Evolutionary conservation across 345 rosid genomes (phyloP).

Genomic region (Melaleuca alternifolia): DNA sequence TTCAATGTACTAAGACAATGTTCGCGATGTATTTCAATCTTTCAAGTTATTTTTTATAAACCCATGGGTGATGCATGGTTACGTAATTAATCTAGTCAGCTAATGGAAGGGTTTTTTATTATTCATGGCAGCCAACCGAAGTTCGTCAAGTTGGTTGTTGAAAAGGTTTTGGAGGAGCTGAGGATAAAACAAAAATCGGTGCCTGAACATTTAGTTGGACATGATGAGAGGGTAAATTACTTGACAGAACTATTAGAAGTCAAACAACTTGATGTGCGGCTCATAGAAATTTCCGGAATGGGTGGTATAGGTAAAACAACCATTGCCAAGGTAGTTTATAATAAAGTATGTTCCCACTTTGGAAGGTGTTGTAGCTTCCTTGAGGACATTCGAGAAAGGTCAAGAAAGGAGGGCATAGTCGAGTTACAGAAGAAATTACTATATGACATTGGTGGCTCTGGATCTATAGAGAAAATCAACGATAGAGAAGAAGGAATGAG

Average conservation of each 20-base stretch:
- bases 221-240: not conserved
- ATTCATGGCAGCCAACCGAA: not conserved
- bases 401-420: not conserved
- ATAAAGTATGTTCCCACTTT: not conserved
- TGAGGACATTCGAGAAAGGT: not conserved
- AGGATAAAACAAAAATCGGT: not conserved
- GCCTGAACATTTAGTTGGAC: not conserved
- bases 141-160: not conserved
- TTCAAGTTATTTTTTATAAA: not conserved
- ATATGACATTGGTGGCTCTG: not conserved
- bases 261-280: not conserved
- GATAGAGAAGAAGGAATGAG: not conserved
- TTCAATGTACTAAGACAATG: not conserved
- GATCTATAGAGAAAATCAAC: accelerated
- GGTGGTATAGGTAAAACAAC: not conserved
- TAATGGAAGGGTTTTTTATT: not conserved
- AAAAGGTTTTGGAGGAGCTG: not conserved
- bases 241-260: not conserved
- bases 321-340: not conserved
- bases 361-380: not conserved
- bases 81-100: not conserved
- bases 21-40: not conserved
- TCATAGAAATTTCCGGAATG: not conserved
- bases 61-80: not conserved
- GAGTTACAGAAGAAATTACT: accelerated